Evolutionary conservation across 164 flowering plant species (phyloP), one percentile per base, ranked within the genome.

Genomic region (Litsea cubeba): DNA sequence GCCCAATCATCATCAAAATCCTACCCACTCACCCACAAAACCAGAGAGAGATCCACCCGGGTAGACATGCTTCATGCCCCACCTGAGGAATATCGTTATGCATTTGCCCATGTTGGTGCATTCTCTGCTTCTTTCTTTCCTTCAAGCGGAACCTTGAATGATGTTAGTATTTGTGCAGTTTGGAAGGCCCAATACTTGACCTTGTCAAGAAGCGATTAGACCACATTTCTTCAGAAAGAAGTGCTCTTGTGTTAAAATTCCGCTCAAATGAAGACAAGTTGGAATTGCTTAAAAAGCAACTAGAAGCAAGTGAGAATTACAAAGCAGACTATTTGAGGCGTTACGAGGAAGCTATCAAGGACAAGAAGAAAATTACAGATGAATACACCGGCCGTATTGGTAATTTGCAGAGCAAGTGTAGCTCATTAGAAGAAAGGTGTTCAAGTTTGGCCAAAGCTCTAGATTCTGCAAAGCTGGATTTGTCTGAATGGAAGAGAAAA

Each of bases 321-420:
- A 92, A 91, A 81, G 81, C 93, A 50, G 98, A 94, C 63, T 96
- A 94, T 82, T 64, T 91, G 77, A 93, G 84, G 77, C 91, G 97
- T 15, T 96, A 89, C 85, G 97, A 94, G 83, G 97, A 91, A 83
- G 95, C 94, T 62, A 87, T 87, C 70, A 86, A 81, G 75, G 97
- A 96, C 76, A 94, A 92, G 87, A 92, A 89, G 76, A 87, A 85
- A 77, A 83, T 89, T 49, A 82, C 88, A 15, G 97, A 91, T 77
- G 96, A 92, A n/a, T 92, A 96, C 65, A 85, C 81, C 85, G 79
- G 76, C 72, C 95, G 94, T 66, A 88, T 96, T 75, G 79, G 82
- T 73, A 89, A 87, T 79, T 76, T 91, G 74, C 92, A 91, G 78
- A 85, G 91, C 76, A 87, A 88, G 64, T 86, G 84, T 70, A 91